Evolutionary conservation across 768 basidiomycete genomes (phyloP), one percentile per base, ranked within the genome.

Genomic region (Agrocybe pediades): DNA sequence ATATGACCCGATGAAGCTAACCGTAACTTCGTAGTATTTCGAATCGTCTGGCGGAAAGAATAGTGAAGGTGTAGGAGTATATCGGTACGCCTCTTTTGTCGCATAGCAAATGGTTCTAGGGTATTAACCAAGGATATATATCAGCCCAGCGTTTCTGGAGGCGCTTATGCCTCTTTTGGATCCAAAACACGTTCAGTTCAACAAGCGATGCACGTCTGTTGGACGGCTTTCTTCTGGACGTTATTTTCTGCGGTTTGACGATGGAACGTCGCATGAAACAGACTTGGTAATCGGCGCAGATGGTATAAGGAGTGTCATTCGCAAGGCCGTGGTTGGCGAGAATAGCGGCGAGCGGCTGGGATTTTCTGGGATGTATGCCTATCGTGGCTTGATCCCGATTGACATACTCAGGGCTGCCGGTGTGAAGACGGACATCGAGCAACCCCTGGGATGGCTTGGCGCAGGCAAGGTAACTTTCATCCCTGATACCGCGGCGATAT

Each of bases 261-360:
- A 84, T 56, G 78, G 77, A 6, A 77, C 75, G 15, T 70, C 64
- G 0, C 66, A 76, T 2, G 52, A 55, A 1, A 72, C 74, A 1
- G 78, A 81, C 47, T 56, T 81, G 19, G 63, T 79, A 26, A 67
- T 81, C 3, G 79, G 78, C 4, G 76, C 75, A 1, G 78, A 81
- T 48, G 80, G 80, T 3, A 62, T 74, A 20, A 80, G 79, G 68
- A 82, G 82, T 58, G 53, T 67, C n/a, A 58, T 84, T 0, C 77
- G 78, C 1, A 65, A 80, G 57, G 68, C 77, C 41, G 74, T 80
- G 25, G 76, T 83, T 11, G 76, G 81, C 0, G 75, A 73, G 0
- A 67, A 69, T 0, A 73, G 77, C 33, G 72, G 72, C 27, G 71
- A 47, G 33, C n/a, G n/a, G n/a, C 63, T 76, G 9, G 62, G 59